phyloP scores from a whole-genome alignment of 495 filamentous ascomycete species.

The Letharia columbiana region DNA sequence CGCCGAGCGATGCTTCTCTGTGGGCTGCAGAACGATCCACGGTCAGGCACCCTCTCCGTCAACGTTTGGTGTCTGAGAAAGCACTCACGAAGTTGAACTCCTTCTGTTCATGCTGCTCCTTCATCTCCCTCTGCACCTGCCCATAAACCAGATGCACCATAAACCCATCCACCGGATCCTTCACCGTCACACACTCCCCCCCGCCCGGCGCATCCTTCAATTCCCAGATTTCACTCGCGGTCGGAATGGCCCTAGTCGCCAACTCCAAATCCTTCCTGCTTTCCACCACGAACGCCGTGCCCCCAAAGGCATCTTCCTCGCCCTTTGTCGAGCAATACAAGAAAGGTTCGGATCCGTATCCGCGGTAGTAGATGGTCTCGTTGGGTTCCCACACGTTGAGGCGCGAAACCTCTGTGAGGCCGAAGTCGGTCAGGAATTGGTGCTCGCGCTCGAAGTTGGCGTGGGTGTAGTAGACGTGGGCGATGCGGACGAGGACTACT shows the following conservation, averaged over 20 bases:
- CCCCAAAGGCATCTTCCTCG: slow-evolving; percentile 44
- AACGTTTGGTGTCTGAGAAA: neutral
- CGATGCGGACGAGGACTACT: slow-evolving; percentile 46
- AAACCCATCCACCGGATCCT: slow-evolving; percentile 32
- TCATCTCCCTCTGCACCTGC: slow-evolving; percentile 18
- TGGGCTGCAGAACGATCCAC: neutral
- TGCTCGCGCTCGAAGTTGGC: slow-evolving; percentile 39
- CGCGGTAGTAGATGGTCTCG: slow-evolving; percentile 48
- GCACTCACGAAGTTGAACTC: slow-evolving; percentile 9
- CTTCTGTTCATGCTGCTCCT: neutral
- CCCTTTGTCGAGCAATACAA: slow-evolving; percentile 43
- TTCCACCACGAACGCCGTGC: slow-evolving; percentile 47
- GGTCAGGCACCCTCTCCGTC: neutral
- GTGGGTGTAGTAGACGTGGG: slow-evolving; percentile 52
- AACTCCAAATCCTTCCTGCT: slow-evolving; percentile 46
- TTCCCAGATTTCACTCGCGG: slow-evolving; percentile 27
- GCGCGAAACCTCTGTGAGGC: slow-evolving; percentile 39
- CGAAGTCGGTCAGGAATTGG: slow-evolving; percentile 49
- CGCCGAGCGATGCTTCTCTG: slow-evolving; percentile 9
- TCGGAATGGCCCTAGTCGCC: slow-evolving; percentile 19
- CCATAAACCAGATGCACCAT: slow-evolving; percentile 32
- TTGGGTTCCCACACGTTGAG: slow-evolving; percentile 27
- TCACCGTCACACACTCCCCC: slow-evolving; percentile 30
- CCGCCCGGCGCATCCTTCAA: slow-evolving; percentile 31
- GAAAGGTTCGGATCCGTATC: slow-evolving; percentile 53